Evolutionary conservation across 2,329 filamentous ascomycete genomes (phyloP).

Genomic region (Fusarium protoensiforme): DNA sequence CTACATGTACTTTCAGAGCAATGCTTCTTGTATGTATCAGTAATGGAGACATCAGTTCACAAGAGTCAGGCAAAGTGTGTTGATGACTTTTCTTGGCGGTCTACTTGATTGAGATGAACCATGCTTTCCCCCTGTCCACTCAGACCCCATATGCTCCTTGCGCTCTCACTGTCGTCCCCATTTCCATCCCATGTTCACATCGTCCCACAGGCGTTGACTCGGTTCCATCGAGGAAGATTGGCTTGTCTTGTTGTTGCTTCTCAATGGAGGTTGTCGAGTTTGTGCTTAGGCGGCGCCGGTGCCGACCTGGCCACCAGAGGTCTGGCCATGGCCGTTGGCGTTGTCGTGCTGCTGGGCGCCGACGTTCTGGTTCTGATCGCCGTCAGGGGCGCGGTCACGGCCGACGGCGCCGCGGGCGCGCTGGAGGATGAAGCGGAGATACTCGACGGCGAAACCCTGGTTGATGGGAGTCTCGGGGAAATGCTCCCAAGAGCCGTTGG

Average conservation of each 20-base stretch:
- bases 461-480: neutral
- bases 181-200: neutral
- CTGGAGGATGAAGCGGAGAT: neutral
- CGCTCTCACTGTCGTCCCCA: neutral
- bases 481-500: neutral
- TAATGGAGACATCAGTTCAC: neutral
- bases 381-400: neutral
- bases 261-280: neutral
- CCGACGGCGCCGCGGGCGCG: neutral
- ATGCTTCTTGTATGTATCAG: neutral
- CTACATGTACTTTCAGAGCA: slow-evolving; percentile 9
- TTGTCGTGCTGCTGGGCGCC: neutral
- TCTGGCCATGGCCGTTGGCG: neutral
- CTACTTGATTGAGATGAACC: neutral
- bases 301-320: neutral
- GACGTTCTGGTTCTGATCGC: neutral
- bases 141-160: neutral
- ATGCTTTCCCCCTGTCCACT: neutral
- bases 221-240: neutral
- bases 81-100: neutral
- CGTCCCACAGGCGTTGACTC: neutral
- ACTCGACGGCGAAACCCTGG: neutral
- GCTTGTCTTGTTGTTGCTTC: neutral
- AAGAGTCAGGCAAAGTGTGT: neutral
- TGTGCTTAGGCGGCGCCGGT: neutral